Evolutionary conservation across 768 basidiomycete genomes (phyloP).

Genomic region (Russula compacta): DNA sequence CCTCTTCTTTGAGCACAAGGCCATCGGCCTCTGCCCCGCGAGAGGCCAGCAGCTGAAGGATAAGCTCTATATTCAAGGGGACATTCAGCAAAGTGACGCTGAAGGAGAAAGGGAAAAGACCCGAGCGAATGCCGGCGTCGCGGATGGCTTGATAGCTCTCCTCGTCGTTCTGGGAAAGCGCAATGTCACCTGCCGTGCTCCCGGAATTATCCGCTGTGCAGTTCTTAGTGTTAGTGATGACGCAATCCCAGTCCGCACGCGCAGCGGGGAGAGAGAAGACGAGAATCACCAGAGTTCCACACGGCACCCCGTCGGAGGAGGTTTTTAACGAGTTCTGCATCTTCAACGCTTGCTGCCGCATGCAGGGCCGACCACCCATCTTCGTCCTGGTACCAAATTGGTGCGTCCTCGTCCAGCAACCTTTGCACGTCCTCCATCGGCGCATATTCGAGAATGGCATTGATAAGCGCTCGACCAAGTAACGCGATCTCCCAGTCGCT

Average conservation of each 20-base stretch:
- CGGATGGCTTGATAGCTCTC: conserved; percentile 69
- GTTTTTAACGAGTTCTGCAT: conserved; percentile 49
- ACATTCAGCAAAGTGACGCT: neutral
- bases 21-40: conserved; percentile 27
- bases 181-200: conserved; percentile 84
- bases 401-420: conserved; percentile 58
- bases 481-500: conserved; percentile 19
- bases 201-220: conserved; percentile 61
- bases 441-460: conserved; percentile 44
- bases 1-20: conserved; percentile 39
- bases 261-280: conserved; percentile 3
- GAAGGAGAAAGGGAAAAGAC: conserved; percentile 31
- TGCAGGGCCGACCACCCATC: conserved; percentile 77
- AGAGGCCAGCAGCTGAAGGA: conserved; percentile 54
- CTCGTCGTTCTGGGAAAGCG: conserved; percentile 74
- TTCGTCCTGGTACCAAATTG: conserved; percentile 84
- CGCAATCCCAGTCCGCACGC: too few relatives aligned
- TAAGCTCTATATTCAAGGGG: conserved; percentile 42
- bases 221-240: too few relatives aligned
- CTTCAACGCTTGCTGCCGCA: conserved; percentile 71
- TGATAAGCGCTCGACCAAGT: conserved; percentile 54
- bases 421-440: conserved; percentile 37
- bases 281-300: conserved; percentile 73
- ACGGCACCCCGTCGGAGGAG: conserved; percentile 77
- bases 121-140: conserved; percentile 89